Base-by-base conservation (phyloP, 2,329 filamentous ascomycete genomes). In the Colletotrichum plurivorum region DNA sequence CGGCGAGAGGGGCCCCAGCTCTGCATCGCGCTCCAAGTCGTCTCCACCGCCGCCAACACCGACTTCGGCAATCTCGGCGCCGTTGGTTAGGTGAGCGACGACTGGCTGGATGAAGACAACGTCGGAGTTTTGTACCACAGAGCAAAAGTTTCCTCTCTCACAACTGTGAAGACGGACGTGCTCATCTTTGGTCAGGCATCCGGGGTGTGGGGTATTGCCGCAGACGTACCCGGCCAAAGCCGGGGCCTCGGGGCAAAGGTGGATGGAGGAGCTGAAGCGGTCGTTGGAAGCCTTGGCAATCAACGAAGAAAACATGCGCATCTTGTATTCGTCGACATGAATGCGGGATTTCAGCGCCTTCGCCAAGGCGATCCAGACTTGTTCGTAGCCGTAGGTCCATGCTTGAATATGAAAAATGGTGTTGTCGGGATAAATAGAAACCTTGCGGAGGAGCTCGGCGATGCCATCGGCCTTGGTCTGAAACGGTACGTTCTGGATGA, bases 341-440 rank as follows among this genome's bases (percentile, higher is more conserved):
- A 97, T 88, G 84, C 85, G 87, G 3, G 91, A 91, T 6, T 88
- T 81, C 0, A 98, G 82, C 12, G 90, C 88, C 22, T 90, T 87
- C 0, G 94, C 91, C 0, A 98, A 81, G 0, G 94, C 92, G 67
- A 94, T 84, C 94, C 94, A 98, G 0, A 97, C 94, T 60, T 97
- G 93, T 77, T 98, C 95, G 71, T 98, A 97, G 0, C 86, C 86
- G 76, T 96, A 96, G 0, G 95, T 98, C 94, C 95, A 97, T 1
- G 94, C 89, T 65, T 94, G 89, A 53, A 98, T 87, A 77, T 97
- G 93, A 75, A 97, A 98, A 1, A 92, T 78, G 0, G 94, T 97
- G 46, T 94, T 88, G 1, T 83, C 71, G 0, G 94, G 92, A 77
- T 95, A 97, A 25, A 81, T 76, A 0, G 82, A 78, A 0, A 97